phyloP scores from a whole-genome alignment of 2,329 filamentous ascomycete genomes.

The Colletotrichum costaricense region DNA sequence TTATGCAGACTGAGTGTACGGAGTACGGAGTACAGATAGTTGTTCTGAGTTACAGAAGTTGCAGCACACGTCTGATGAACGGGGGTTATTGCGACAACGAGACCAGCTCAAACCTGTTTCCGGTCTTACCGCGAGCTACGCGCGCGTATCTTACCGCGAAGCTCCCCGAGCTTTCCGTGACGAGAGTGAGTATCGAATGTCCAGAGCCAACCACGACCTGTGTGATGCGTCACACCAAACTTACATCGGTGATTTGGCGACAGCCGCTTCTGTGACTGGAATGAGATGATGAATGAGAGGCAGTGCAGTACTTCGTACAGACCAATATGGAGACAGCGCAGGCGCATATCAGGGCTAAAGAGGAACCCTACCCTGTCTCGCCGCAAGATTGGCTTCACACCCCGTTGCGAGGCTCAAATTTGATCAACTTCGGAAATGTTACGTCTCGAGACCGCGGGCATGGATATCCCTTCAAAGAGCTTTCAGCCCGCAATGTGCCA shows the following conservation, averaged over 20 bases:
- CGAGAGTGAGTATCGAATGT: background rate
- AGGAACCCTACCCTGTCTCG: conserved; percentile 6
- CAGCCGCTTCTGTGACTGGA: background rate
- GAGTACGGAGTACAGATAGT: background rate
- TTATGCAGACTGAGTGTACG: background rate
- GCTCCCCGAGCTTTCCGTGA: conserved; percentile 21
- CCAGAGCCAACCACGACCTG: background rate
- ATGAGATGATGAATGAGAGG: background rate
- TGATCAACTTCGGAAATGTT: conserved; percentile 21
- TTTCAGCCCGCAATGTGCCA: background rate
- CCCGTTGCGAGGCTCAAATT: conserved; percentile 23
- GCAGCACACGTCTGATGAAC: conserved; percentile 13
- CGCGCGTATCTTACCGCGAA: conserved; percentile 7
- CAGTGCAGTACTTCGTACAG: background rate
- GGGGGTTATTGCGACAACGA: conserved; percentile 11
- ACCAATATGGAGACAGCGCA: background rate
- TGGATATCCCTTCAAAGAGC: conserved; percentile 7
- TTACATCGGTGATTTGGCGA: background rate
- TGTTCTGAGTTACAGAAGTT: background rate
- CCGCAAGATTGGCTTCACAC: conserved; percentile 18
- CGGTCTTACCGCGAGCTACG: conserved; percentile 20
- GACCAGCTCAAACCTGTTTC: background rate
- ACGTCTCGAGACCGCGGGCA: conserved; percentile 9
- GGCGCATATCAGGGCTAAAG: background rate
- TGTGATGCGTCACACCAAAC: conserved; percentile 18